A percentile compares a stretch with the other conserved stretches of the same genome.
Evolutionary conservation across 768 basidiomycete genomes (phyloP).

Genomic region (Mycena chlorophos): DNA sequence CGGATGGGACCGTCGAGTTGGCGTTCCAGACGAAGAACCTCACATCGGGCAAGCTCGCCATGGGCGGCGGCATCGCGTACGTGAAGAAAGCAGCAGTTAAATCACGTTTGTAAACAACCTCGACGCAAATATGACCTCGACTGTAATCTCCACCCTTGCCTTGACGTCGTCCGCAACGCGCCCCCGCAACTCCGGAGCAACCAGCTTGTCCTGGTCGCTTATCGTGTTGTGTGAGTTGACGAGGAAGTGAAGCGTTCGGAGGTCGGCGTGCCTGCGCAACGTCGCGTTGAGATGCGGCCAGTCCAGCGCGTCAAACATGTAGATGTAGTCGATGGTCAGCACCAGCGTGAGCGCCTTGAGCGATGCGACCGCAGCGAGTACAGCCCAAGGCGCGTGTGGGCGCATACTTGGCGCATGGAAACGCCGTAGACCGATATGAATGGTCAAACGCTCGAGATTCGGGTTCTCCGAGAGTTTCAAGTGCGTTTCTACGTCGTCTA

Average conservation of each 20-base stretch:
- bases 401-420: background rate
- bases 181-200: background rate
- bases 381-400: conserved; percentile 2
- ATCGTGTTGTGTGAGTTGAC: background rate
- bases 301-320: background rate
- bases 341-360: conserved; percentile 11
- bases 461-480: conserved; percentile 8
- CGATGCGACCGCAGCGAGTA: conserved; percentile 3
- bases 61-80: conserved; percentile 1
- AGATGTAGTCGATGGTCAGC: conserved; percentile 6
- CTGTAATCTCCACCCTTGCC: background rate
- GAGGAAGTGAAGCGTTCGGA: background rate
- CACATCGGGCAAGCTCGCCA: conserved; percentile 54
- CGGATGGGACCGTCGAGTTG: conserved; percentile 58
- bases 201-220: background rate
- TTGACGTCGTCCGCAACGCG: background rate
- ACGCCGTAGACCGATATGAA: conserved; percentile 12
- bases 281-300: background rate
- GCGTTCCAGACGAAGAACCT: conserved; percentile 63
- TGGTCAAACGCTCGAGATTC: conserved; percentile 1
- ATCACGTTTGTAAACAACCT: background rate
- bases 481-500: conserved; percentile 6
- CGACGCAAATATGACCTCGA: background rate
- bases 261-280: background rate
- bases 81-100: conserved; percentile 11